Conservation (phyloP, 2,329 filamentous ascomycete genomes). For the Pseudocercospora eumusae region DNA sequence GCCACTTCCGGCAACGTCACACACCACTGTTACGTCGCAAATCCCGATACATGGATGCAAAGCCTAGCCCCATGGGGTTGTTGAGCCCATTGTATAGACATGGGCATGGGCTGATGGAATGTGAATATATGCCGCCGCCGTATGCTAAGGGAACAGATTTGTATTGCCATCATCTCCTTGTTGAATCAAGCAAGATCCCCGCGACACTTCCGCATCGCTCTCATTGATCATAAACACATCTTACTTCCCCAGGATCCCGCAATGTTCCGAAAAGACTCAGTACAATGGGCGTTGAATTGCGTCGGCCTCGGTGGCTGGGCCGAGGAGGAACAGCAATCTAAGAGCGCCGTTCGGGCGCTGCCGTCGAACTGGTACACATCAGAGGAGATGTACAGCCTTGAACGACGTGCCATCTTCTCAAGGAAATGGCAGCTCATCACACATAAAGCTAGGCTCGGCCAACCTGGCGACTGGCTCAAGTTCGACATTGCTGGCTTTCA, state of each 20-base stretch:
- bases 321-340: constrained; percentile 28
- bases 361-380: constrained; percentile 51
- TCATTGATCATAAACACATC: constrained; percentile 9
- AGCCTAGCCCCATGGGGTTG: constrained; percentile 23
- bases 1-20: constrained; percentile 9
- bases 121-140: constrained; percentile 19
- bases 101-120: constrained; percentile 10
- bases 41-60: constrained; percentile 13
- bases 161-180: neutral
- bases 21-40: constrained; percentile 9
- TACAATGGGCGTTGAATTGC: constrained; percentile 32
- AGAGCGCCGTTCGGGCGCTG: constrained; percentile 42
- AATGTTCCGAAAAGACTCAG: constrained; percentile 19
- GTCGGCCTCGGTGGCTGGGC: constrained; percentile 42
- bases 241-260: constrained; percentile 11
- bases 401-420: constrained; percentile 49
- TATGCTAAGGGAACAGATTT: constrained; percentile 4
- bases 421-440: constrained; percentile 42
- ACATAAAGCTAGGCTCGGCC: constrained; percentile 34
- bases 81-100: constrained; percentile 16
- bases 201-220: neutral
- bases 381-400: constrained; percentile 49
- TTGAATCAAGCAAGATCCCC: constrained; percentile 4
- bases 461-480: constrained; percentile 45
- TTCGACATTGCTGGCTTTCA: constrained; percentile 59